A percentile compares a stretch with the other conserved stretches of the same genome.
These are phyloP conservation scores for Aspergillus avenaceus DNA, from an alignment of 495 filamentous ascomycete genomes.

Conservation along the genomic window DNA sequence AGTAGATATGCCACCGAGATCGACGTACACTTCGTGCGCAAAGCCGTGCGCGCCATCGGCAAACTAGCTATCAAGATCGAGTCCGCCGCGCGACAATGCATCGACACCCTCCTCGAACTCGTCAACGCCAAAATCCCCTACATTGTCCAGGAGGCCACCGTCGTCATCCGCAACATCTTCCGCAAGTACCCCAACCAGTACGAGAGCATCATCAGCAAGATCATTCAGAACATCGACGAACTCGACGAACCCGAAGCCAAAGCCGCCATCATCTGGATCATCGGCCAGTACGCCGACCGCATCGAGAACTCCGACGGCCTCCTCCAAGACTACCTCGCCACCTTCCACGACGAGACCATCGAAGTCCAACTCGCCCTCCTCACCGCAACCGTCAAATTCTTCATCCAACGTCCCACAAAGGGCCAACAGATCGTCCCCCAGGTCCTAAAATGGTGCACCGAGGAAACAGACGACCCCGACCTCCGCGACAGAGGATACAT, in stretches of 20 bases:
- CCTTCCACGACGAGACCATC: slow-evolving; percentile 88
- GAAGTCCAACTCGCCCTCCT: slow-evolving; percentile 94
- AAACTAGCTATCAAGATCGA: slow-evolving; percentile 99
- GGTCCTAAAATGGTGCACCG: slow-evolving; percentile 97
- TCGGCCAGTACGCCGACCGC: slow-evolving; percentile 93
- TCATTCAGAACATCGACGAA: slow-evolving; percentile 95
- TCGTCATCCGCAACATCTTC: slow-evolving; percentile 99
- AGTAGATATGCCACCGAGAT: slow-evolving; percentile 89
- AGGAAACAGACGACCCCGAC: slow-evolving; percentile 98
- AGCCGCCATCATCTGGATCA: slow-evolving; percentile 99
- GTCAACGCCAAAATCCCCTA: slow-evolving; percentile 99
- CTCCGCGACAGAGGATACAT: slow-evolving; percentile 95
- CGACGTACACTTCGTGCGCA: slow-evolving; percentile 97
- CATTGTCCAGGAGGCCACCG: slow-evolving; percentile 99
- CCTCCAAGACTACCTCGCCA: slow-evolving; percentile 89
- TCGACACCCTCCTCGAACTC: slow-evolving; percentile 86
- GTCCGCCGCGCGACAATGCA: slow-evolving; percentile 83
- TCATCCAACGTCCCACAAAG: slow-evolving; percentile 95
- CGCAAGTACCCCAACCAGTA: slow-evolving; percentile 98
- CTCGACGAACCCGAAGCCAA: slow-evolving; percentile 99
- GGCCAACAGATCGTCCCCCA: slow-evolving; percentile 91
- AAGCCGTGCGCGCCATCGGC: slow-evolving; percentile 94
- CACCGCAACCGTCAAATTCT: slow-evolving; percentile 95
- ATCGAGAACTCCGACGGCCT: slow-evolving; percentile 95
- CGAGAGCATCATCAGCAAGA: slow-evolving; percentile 90